Base-by-base conservation (phyloP, 2,329 filamentous ascomycete genomes). In the Fusarium sp. region DNA sequence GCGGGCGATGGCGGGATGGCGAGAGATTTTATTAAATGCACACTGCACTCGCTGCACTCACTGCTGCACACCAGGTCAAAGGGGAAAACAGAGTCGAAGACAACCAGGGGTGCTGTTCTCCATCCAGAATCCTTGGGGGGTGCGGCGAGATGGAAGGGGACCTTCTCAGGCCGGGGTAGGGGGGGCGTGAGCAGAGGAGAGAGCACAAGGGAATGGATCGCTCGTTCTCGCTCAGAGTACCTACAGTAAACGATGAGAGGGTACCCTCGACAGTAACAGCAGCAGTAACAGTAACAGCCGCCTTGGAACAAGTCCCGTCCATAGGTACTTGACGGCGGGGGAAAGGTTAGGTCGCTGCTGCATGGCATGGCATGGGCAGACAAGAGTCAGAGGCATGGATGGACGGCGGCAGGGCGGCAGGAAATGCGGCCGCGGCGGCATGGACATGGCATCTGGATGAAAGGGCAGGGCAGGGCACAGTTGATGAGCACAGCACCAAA, bases 11-110 rank as follows among this genome's bases (percentile, higher is more conserved):
- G 71, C 71, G 71, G 71, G 64, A 74, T 71, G 71, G 57, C 71
- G 71, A 74, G 71, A 74, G 71, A 72, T 74, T 74, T 74, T 74
- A 72, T 74, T 68, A 35, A 65, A 66, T 72, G 57, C 63, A 74
- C 38, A 42, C 38, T 42, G n/a, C 63, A 31, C 29, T 31, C 29
- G 29, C 52, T 45, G 42, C 42, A 45, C 42, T 36, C 35, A 16
- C 13, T 45, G 42, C 42, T 45, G 4, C 42, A 45, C 58, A 68
- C 71, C 61, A 62, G 71, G 71, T 68, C 69, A 69, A 65, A 70
- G 56, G 63, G 54, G 50, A 62, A 67, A 67, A 58, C 69, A 64
- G 57, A 68, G 58, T 42, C 36, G 36, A 40, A 56, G 58, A 36
- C 54, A 60, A 36, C 59, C 59, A 63, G 57, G 36, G 68, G 66